Evolutionary conservation across 257 asterid species (phyloP), one percentile per base, ranked within the genome.

Genomic region (Ilex asprella): DNA sequence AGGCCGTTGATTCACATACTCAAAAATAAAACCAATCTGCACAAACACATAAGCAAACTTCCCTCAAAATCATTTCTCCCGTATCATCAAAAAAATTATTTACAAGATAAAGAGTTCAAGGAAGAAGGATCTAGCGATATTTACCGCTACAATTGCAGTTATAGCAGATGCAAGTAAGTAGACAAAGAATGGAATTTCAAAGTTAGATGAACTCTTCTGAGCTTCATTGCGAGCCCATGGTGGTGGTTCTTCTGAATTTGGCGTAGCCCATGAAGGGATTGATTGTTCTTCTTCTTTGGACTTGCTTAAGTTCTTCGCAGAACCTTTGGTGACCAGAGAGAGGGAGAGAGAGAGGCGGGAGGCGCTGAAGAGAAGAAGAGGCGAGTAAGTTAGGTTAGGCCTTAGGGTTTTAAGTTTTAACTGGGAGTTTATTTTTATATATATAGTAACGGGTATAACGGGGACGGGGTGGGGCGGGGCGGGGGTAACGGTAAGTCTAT

Each of bases 81-180:
- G 27, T 21, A 21, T 21, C 27, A 21, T 21, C 27, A 21, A 21
- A 21, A 21, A 21, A 21, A 35, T 35, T 35, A 35, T 35, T 35
- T 35, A 35, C 41, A 35, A 35, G 41, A 35, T 4, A 35, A 35
- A 35, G 8, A 35, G 1, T 21, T 21, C 27, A 1, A 21, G 27
- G 27, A 21, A 21, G 27, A 21, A 21, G 41, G 2, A 8, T 0
- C 8, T 35, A 0, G 41, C 41, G 0, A 35, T 35, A 21, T 35
- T 71, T 82, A 92, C 99, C 75, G 97, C 97, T 14, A 96, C 99
- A 79, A 89, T 89, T 71, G 99, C 99, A 31, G 92, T 78, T 65
- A 93, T 41, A 39, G 95, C 84, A 30, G 99, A 93, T 31, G 96
- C 91, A 67, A 93, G 88, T 82, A 93, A 77, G 86, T 93, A 93